phyloP scores from a whole-genome alignment of 176 grass and related monocot genomes.

The Oryza longistaminata region DNA sequence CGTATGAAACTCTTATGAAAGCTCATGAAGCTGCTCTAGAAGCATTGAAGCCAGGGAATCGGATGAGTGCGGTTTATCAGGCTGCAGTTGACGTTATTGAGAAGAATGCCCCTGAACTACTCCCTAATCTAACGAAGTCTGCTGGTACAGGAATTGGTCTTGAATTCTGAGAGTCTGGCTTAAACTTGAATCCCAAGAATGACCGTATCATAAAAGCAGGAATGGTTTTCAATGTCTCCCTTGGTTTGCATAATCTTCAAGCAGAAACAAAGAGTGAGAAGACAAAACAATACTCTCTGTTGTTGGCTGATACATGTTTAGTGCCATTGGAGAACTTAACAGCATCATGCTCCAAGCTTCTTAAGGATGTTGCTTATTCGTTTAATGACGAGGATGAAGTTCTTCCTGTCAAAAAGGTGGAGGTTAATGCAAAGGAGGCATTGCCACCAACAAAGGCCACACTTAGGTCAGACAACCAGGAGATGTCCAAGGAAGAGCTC shows the following conservation, averaged over 20 bases:
- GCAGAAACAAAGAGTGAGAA: slow-evolving; percentile 73
- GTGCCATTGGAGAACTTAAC: slow-evolving; percentile 67
- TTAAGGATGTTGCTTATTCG: slow-evolving; percentile 68
- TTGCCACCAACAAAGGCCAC: slow-evolving; percentile 59
- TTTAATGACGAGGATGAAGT: slow-evolving; percentile 69
- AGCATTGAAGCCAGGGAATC: slow-evolving; percentile 67
- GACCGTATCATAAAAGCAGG: slow-evolving; percentile 61
- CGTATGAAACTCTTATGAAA: slow-evolving; percentile 88
- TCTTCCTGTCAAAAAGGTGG: slow-evolving; percentile 19
- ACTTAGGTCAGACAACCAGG: slow-evolving; percentile 70
- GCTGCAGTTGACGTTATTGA: slow-evolving; percentile 63
- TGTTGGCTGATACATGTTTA: slow-evolving; percentile 82
- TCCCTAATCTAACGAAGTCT: slow-evolving; percentile 71
- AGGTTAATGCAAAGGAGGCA: neutral
- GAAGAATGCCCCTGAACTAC: slow-evolving; percentile 75
- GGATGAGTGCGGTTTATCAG: slow-evolving; percentile 58
- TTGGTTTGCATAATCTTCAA: slow-evolving; percentile 91
- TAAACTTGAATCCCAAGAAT: slow-evolving; percentile 74
- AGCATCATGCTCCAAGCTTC: slow-evolving; percentile 64
- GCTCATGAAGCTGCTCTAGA: slow-evolving; percentile 78
- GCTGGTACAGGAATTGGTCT: slow-evolving; percentile 93
- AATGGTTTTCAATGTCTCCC: slow-evolving; percentile 87
- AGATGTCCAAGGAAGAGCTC: slow-evolving; percentile 91
- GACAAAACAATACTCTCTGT: slow-evolving; percentile 74
- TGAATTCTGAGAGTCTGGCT: slow-evolving; percentile 86